Evolutionary conservation across 2,329 filamentous ascomycete species (phyloP), one percentile per base, ranked within the genome.

Genomic region (Ilyonectria destructans): DNA sequence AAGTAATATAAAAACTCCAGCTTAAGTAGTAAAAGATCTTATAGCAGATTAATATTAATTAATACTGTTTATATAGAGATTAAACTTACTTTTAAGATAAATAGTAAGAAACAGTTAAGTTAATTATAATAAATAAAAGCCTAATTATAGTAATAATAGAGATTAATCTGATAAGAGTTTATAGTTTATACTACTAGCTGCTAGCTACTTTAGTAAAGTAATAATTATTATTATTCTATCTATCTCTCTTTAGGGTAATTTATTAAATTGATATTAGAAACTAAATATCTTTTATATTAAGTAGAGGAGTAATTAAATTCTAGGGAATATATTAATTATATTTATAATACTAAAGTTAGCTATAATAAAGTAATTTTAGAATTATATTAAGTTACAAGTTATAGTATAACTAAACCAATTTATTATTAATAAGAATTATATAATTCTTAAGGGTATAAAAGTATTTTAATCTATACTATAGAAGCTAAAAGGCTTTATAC

Each of bases 61-160:
- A n/a, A 12, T 35, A 29, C 48, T 33, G 21, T 10, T 48, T 54
- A 23, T 55, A 55, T 35, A 29, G 35, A 3, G 23, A 59, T 29
- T 12, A 49, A 2, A 23, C 26, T 23, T 13, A 15, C 15, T 68
- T 64, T 23, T 26, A 31, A 9, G n/a, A 49, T 6, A 40, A 55
- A 29, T 17, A 68, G 40, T 15, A 15, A 12, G 7, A 55, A 21
- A 35, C 21, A 17, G 19, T 68, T 4, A 4, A 62, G 2, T 35
- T 15, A 9, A 65, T 68, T 4, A 65, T 61, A 13, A 49, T 62
- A 26, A 58, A 59, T 6, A 58, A 57, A n/a, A 64, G 60, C 8
- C 65, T 37, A 6, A 31, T 68, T 1, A 33, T 68, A 9, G 5
- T 51, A 13, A n/a, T 68, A 8, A 61, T 62, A 19, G 23, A n/a